Evolutionary conservation across 1,284 basidiomycete genomes (phyloP).

Genomic region (Apiotrichum siamense): DNA sequence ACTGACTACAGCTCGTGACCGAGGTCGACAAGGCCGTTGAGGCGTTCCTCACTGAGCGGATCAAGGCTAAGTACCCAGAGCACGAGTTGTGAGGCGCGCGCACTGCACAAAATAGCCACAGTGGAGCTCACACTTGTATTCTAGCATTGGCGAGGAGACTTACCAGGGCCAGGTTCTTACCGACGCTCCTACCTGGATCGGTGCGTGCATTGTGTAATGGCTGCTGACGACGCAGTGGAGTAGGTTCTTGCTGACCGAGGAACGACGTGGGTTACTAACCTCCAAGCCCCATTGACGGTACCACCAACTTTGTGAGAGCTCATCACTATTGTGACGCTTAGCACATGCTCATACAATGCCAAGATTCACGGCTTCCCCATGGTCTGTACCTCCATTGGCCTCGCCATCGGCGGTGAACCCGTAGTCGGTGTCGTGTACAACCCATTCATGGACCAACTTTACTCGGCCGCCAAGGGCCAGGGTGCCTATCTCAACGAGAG

Average conservation of each 20-base stretch:
- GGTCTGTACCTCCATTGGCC: slow-evolving; percentile 82
- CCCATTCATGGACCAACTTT: slow-evolving; percentile 81
- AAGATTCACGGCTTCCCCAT: slow-evolving; percentile 62
- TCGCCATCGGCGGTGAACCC: slow-evolving; percentile 73
- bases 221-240: slow-evolving; percentile 31
- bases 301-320: slow-evolving; percentile 77
- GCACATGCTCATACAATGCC: neutral
- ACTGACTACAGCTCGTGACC: slow-evolving; percentile 63
- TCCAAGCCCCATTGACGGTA: slow-evolving; percentile 49
- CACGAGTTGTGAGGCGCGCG: slow-evolving; percentile 68
- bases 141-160: slow-evolving; percentile 83
- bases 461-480: slow-evolving; percentile 69
- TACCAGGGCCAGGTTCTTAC: slow-evolving; percentile 71
- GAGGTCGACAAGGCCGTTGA: slow-evolving; percentile 93
- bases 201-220: slow-evolving; percentile 47
- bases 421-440: slow-evolving; percentile 88
- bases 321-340: neutral
- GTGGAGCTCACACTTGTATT: slow-evolving; percentile 56
- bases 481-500: slow-evolving; percentile 68
- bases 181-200: slow-evolving; percentile 81
- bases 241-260: slow-evolving; percentile 10
- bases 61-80: slow-evolving; percentile 62
- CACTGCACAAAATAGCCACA: too few species aligned
- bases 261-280: slow-evolving; percentile 6
- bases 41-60: slow-evolving; percentile 68